Evolutionary conservation across 371 early-diverging fungal species (phyloP).

Genomic region (Mucor circinelloides): DNA sequence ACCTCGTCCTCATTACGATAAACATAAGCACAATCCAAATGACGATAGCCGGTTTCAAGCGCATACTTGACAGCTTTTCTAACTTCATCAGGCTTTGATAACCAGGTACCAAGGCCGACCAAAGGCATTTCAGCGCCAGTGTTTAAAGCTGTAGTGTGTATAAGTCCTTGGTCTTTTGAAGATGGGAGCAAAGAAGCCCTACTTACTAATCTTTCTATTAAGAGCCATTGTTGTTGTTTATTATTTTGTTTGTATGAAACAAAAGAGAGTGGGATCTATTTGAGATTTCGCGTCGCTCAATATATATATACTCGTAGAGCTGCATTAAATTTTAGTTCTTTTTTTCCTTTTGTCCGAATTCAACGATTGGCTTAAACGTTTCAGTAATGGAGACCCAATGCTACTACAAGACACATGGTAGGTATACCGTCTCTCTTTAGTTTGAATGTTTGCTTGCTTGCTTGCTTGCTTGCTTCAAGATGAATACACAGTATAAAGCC

Average conservation of each 20-base stretch:
- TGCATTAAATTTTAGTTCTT: conserved; percentile 9
- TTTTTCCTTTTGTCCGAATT: conserved; percentile 28
- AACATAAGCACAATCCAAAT: conserved; percentile 74
- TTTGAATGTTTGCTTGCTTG: no score
- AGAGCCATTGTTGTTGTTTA: conserved; percentile 14
- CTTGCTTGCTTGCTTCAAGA: no score
- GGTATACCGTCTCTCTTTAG: no score
- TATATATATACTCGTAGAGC: background rate
- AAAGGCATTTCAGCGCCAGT: conserved; percentile 58
- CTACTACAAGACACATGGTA: no score
- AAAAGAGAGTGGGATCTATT: conserved; percentile 1
- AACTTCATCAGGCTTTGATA: conserved; percentile 59
- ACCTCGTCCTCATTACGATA: conserved; percentile 88
- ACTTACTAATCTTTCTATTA: conserved; percentile 27
- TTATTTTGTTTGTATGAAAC: background rate
- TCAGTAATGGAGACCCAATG: no score
- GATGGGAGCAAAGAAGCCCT: background rate
- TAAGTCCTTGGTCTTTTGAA: no score
- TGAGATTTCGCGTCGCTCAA: conserved; percentile 3
- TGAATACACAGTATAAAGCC: no score
- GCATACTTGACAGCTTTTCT: conserved; percentile 62
- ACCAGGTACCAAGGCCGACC: conserved; percentile 63
- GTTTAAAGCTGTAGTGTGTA: conserved; percentile 42
- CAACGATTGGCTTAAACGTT: conserved; percentile 14
- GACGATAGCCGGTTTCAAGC: conserved; percentile 67